Evolutionary conservation across 2,329 filamentous ascomycete species (phyloP).

Genomic region (Onygenales sp.): DNA sequence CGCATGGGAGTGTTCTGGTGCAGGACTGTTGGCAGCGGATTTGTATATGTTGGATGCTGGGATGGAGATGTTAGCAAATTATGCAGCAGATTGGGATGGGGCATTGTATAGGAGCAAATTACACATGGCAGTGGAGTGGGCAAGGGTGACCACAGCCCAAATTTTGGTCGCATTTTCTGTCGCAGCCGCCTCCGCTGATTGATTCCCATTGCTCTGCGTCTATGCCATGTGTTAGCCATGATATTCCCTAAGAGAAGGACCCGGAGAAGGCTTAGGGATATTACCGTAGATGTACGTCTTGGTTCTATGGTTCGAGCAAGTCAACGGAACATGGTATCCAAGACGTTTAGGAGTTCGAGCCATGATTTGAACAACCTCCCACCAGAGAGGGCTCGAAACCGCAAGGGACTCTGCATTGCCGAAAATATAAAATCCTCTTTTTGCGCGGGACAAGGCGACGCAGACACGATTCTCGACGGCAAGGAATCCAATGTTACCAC

Average conservation of each 20-base stretch:
- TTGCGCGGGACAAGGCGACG: conserved; percentile 60
- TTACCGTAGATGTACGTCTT: conserved; percentile 42
- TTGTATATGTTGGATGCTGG: conserved; percentile 28
- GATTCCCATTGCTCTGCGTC: conserved; percentile 45
- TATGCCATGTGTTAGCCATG: conserved; percentile 4
- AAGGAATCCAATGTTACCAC: conserved; percentile 61
- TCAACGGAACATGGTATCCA: conserved; percentile 49
- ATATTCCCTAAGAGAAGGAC: not conserved
- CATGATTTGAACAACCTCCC: conserved; percentile 38
- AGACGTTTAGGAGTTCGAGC: conserved; percentile 25
- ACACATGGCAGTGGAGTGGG: conserved; percentile 44
- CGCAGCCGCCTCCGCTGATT: conserved; percentile 45
- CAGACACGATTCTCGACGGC: conserved; percentile 54
- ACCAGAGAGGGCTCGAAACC: conserved; percentile 41
- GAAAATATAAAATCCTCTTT: conserved; percentile 73
- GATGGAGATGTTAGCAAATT: conserved; percentile 2
- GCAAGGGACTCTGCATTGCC: conserved; percentile 57
- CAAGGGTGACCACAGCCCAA: conserved; percentile 47
- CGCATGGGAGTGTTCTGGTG: conserved; percentile 24
- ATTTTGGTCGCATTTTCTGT: conserved; percentile 31
- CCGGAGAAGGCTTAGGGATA: conserved; percentile 2
- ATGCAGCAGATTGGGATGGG: not conserved
- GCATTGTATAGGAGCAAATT: conserved; percentile 14
- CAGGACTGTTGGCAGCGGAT: conserved; percentile 29
- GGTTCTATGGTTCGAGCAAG: conserved; percentile 51